Evolutionary conservation across 2,329 filamentous ascomycete genomes (phyloP).

Genomic region (Thelonectria olida): DNA sequence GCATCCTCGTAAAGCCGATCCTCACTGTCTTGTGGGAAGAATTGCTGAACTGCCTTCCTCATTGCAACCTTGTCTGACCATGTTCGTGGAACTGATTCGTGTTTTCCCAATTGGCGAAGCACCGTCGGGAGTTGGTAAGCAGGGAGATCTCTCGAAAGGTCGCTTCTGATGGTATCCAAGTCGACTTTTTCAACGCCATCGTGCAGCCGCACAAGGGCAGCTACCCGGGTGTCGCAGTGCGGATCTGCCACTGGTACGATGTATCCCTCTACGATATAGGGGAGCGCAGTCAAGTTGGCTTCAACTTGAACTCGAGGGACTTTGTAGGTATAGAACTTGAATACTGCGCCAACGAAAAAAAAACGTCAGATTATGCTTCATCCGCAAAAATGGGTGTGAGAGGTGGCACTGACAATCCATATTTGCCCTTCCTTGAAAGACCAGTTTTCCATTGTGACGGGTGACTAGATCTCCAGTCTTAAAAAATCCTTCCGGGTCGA

Average conservation of each 20-base stretch:
- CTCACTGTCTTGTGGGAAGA: constrained; percentile 1
- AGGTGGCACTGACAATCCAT: not conserved
- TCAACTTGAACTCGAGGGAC: not conserved
- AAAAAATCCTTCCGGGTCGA: not conserved
- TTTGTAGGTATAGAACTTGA: not conserved
- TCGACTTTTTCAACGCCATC: not conserved
- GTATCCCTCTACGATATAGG: not conserved
- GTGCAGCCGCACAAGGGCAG: constrained; percentile 2
- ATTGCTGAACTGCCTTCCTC: constrained; percentile 1
- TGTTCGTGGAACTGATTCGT: constrained; percentile 5
- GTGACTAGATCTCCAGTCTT: not conserved
- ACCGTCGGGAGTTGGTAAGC: constrained; percentile 1
- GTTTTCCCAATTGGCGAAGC: not conserved
- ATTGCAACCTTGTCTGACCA: constrained; percentile 4
- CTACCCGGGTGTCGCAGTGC: constrained; percentile 1
- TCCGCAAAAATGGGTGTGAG: not conserved
- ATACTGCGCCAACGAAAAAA: not conserved
- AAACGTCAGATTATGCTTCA: not conserved
- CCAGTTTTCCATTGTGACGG: not conserved
- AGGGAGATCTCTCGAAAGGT: not conserved
- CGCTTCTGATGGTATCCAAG: not conserved
- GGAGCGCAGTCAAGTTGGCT: not conserved
- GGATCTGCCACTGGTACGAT: constrained; percentile 5
- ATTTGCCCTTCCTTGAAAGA: not conserved
- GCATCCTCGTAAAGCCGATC: not conserved